Base-by-base conservation (phyloP, 1,284 basidiomycete genomes). In the Lentinula novae-zelandiae region DNA sequence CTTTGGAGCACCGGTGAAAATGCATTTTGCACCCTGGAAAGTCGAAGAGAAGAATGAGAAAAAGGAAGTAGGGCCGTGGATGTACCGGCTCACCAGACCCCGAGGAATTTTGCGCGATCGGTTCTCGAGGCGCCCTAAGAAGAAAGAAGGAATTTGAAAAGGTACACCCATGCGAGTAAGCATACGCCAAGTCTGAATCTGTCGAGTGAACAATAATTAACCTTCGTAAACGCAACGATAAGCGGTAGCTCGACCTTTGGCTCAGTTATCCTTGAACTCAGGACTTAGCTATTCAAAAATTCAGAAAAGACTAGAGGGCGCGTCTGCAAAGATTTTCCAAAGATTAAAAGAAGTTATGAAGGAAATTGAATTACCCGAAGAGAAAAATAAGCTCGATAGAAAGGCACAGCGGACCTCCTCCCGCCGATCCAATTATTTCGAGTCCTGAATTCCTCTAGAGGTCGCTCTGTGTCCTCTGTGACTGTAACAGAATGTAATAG, bases 91-190 rank as follows among this genome's bases (percentile, higher is more conserved):
- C 42, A 44, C 6, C 10, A 44, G 20, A 56, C 27, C 9, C 54
- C 54, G 54, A 56, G 54, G 54, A 36, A 46, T 56, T 56, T 46
- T 42, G 52, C 22, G 12, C 40, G n/a, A 42, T 44, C 17, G 13
- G 12, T 56, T 33, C 40, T 34, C 10, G 27, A 55, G 31, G n/a
- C 7, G 49, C 9, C 12, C 12, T 10, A 15, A 40, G 31, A 20
- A 9, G 38, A 27, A 42, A 39, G 10, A 20, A 38, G 22, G 17
- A 40, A 27, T 9, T 10, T 31, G 53, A 3, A 39, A 27, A 39
- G 36, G 53, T 22, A 39, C 39, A 44, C 46, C 13, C 20, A 54
- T 22, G 10, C 20, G 15, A 17, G 13, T 20, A 42, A 31, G 20
- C 31, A 44, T 31, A 44, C 22, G 27, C 40, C 42, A 46, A 44